Percentiles rank a stretch among this genome's conserved stretches.
These are phyloP conservation scores for Nemania sp. DNA, from an alignment of 2,329 filamentous ascomycete genomes.

Conservation along the genomic window DNA sequence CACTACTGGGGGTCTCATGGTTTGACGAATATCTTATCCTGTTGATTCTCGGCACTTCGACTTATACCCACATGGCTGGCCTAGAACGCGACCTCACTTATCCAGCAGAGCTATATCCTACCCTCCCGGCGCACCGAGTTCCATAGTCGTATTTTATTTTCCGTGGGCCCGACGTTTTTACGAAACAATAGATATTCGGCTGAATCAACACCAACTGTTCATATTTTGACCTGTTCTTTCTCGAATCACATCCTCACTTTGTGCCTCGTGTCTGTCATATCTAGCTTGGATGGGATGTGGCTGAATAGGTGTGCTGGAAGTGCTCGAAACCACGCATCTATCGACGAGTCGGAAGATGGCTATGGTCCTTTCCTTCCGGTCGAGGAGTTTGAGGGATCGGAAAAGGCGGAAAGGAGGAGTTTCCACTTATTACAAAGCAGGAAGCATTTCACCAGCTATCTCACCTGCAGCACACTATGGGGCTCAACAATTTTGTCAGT, in stretches of 20 bases:
- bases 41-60: too few species aligned
- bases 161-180: too few species aligned
- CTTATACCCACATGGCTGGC: too few species aligned
- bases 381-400: slow-evolving; percentile 14
- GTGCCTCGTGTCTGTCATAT: not conserved
- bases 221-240: not conserved
- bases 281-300: slow-evolving; percentile 6
- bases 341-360: slow-evolving; percentile 13
- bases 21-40: too few species aligned
- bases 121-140: too few species aligned
- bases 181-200: too few species aligned
- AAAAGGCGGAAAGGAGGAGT: slow-evolving; percentile 6
- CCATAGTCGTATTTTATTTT: too few species aligned
- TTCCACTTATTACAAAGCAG: slow-evolving; percentile 14
- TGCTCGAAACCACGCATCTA: not conserved
- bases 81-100: too few species aligned
- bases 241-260: not conserved
- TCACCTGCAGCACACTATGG: slow-evolving; percentile 43
- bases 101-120: too few species aligned
- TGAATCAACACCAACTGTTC: not conserved
- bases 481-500: slow-evolving; percentile 43
- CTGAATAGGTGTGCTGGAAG: not conserved
- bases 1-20: too few species aligned
- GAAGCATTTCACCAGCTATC: slow-evolving; percentile 30
- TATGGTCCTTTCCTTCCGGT: slow-evolving; percentile 11